These are phyloP conservation scores for Thielaviopsis euricoi DNA, from an alignment of 2,329 filamentous ascomycete species.

Conservation along the genomic window DNA sequence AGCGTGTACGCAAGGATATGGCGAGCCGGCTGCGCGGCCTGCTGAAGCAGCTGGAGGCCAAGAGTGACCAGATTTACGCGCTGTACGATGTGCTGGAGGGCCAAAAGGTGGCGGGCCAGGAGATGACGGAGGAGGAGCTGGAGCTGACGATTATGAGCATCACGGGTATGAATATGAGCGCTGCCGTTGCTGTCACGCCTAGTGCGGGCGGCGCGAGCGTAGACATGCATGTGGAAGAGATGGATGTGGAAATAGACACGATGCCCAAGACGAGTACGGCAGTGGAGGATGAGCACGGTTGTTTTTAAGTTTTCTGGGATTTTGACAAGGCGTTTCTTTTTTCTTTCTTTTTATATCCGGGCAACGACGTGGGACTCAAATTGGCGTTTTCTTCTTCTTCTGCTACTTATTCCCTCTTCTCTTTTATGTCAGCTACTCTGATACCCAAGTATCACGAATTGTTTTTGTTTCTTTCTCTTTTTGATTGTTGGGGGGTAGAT, in stretches of 20 bases:
- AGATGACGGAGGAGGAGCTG: constrained; percentile 45
- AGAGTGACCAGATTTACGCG: constrained; percentile 65
- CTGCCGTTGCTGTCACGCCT: constrained; percentile 23
- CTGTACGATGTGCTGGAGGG: constrained; percentile 74
- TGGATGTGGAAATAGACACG: background rate
- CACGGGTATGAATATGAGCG: constrained; percentile 26
- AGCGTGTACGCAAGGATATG: constrained; percentile 45
- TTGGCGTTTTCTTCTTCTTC: background rate
- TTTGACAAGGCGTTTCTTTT: constrained; percentile 4
- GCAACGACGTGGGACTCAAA: background rate
- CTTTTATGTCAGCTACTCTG: constrained; percentile 1
- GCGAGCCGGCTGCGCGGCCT: constrained; percentile 44
- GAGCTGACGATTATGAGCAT: constrained; percentile 47
- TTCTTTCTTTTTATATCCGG: background rate
- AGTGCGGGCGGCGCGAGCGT: constrained; percentile 23
- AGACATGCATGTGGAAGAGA: background rate
- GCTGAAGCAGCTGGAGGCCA: constrained; percentile 48
- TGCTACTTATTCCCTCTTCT: background rate
- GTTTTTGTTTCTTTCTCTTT: too few relatives aligned
- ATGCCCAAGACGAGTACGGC: background rate
- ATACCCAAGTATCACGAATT: background rate
- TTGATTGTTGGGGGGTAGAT: too few relatives aligned
- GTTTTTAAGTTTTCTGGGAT: constrained; percentile 1
- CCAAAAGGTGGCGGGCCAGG: constrained; percentile 48
- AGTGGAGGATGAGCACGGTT: background rate